Evolutionary conservation across 202 grass and related monocot species (phyloP).

Genomic region (Cymbopogon flexuosus): DNA sequence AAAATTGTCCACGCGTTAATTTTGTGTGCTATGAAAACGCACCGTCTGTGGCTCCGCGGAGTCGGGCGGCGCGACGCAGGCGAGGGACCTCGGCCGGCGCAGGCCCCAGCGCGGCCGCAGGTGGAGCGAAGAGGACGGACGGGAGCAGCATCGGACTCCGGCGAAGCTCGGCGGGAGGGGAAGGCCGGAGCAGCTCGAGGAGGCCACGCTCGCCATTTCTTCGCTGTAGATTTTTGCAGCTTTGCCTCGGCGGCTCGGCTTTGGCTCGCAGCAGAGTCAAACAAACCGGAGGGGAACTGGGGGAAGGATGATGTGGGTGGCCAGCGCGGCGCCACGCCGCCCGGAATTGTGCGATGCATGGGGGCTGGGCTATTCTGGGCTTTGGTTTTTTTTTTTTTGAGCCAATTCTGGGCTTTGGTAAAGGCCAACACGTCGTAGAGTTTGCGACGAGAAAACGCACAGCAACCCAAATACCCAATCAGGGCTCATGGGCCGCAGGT

Average conservation of each 20-base stretch:
- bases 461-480: too few relatives aligned
- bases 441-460: too few relatives aligned
- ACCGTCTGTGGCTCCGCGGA: conserved; percentile 47
- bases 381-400: too few relatives aligned
- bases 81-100: background rate
- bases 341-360: conserved; percentile 6
- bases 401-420: too few relatives aligned
- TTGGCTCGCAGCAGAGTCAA: conserved; percentile 1
- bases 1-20: too few relatives aligned
- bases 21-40: background rate
- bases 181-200: conserved; percentile 42
- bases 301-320: conserved; percentile 37
- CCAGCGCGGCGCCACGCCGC: conserved; percentile 30
- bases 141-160: background rate
- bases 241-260: background rate
- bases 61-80: conserved; percentile 36
- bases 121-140: conserved; percentile 3
- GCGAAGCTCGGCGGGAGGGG: conserved; percentile 33
- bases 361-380: background rate
- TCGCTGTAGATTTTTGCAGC: background rate
- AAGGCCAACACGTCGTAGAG: too few relatives aligned
- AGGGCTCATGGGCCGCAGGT: too few relatives aligned
- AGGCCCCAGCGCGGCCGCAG: background rate
- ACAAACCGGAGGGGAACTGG: background rate
- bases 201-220: conserved; percentile 52